phyloP scores from a whole-genome alignment of 2,329 filamentous ascomycete genomes.

The Epichloe glyceriae region DNA sequence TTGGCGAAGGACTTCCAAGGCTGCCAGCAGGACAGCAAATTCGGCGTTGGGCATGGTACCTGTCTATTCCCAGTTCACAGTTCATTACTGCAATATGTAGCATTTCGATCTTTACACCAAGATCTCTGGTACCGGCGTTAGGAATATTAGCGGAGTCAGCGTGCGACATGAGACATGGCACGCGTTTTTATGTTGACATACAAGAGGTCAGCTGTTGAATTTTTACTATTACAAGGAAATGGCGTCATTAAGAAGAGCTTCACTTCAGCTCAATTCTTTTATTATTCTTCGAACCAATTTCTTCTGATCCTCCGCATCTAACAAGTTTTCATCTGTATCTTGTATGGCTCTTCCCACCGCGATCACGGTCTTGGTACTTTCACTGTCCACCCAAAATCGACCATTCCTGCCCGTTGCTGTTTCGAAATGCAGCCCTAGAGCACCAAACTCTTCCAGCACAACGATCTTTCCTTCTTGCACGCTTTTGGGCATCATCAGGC shows the following conservation, averaged over 20 bases:
- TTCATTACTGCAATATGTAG: background rate
- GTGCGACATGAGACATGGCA: background rate
- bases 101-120: background rate
- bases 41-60: background rate
- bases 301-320: conserved; percentile 54
- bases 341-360: conserved; percentile 66
- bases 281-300: conserved; percentile 55
- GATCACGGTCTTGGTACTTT: conserved; percentile 57
- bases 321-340: conserved; percentile 57
- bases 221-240: background rate
- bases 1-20: background rate
- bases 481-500: conserved; percentile 55
- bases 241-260: conserved; percentile 8
- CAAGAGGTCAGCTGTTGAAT: background rate
- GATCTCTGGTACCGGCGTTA: background rate
- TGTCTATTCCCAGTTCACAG: background rate
- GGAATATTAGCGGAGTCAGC: background rate
- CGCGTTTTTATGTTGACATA: background rate
- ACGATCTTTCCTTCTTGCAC: conserved; percentile 51
- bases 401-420: conserved; percentile 90
- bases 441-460: conserved; percentile 67
- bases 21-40: background rate
- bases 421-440: conserved; percentile 73
- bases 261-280: conserved; percentile 41
- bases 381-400: conserved; percentile 80